A percentile compares a stretch with the other conserved stretches of the same genome.
Evolutionary conservation across 2,329 filamentous ascomycete genomes (phyloP).

Genomic region (Botryosphaeria dothidea): DNA sequence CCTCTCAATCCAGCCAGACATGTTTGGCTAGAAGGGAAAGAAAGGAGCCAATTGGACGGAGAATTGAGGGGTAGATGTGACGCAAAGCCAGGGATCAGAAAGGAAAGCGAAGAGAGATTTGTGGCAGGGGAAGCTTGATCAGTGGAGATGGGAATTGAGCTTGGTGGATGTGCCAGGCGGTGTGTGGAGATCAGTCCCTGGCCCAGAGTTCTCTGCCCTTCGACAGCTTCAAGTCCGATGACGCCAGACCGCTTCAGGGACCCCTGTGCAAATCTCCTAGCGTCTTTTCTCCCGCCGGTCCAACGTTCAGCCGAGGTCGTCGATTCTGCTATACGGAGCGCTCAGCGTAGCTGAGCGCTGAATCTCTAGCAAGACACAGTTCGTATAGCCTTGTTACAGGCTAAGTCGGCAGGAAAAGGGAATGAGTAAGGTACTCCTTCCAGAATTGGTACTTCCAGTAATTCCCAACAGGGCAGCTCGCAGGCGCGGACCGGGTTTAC

Average conservation of each 20-base stretch:
- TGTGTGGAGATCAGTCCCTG: slow-evolving; percentile 11
- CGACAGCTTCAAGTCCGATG: slow-evolving; percentile 7
- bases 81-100: background rate
- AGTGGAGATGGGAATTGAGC: background rate
- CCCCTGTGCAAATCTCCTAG: slow-evolving; percentile 1
- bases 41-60: background rate
- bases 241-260: slow-evolving; percentile 18
- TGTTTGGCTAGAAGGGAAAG: background rate
- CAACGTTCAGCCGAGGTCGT: background rate
- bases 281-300: background rate
- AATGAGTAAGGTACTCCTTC: no score
- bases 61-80: background rate
- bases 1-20: slow-evolving; percentile 14
- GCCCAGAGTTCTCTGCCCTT: slow-evolving; percentile 7
- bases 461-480: background rate
- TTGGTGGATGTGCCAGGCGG: background rate
- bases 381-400: background rate
- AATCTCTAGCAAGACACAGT: no score
- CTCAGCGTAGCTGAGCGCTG: no score
- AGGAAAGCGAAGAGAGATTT: background rate
- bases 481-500: background rate
- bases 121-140: background rate
- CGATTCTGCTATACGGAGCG: background rate
- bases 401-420: no score
- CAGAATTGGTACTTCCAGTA: no score